A percentile compares a stretch with the other conserved stretches of the same genome.
Evolutionary conservation across 1,284 basidiomycete genomes (phyloP).

Genomic region (Pseudozyma sp.): DNA sequence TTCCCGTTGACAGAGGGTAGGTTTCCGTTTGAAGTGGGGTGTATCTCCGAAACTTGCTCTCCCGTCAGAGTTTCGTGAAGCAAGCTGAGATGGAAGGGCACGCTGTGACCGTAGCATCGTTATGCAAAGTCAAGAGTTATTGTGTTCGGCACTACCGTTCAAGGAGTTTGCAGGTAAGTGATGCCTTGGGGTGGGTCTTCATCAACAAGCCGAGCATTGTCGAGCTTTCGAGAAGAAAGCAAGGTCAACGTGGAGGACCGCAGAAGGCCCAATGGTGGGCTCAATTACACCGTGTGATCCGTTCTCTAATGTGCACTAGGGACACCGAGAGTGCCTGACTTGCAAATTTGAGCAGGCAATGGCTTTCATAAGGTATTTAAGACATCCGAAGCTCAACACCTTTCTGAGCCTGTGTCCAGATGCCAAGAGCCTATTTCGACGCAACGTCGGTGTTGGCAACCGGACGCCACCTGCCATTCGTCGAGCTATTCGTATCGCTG

Average conservation of each 20-base stretch:
- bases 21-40: no score
- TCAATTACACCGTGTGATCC: neutral
- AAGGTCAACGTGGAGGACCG: neutral
- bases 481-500: no score
- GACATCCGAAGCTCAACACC: neutral
- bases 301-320: neutral
- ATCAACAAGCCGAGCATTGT: neutral
- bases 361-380: neutral
- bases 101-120: no score
- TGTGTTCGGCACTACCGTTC: no score
- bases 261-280: neutral
- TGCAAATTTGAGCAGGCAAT: neutral
- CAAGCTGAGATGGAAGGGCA: no score
- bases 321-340: no score
- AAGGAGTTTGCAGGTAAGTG: no score
- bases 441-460: neutral
- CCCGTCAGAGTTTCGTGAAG: no score
- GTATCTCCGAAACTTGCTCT: no score
- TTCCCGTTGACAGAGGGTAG: no score
- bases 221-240: neutral
- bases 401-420: neutral
- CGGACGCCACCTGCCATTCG: neutral
- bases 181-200: no score
- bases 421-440: neutral
- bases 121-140: no score